Percentiles rank a stretch among this genome's conserved stretches.
Conservation (phyloP, 2,329 filamentous ascomycete genomes). For the Trichoderma citrinoviride region DNA sequence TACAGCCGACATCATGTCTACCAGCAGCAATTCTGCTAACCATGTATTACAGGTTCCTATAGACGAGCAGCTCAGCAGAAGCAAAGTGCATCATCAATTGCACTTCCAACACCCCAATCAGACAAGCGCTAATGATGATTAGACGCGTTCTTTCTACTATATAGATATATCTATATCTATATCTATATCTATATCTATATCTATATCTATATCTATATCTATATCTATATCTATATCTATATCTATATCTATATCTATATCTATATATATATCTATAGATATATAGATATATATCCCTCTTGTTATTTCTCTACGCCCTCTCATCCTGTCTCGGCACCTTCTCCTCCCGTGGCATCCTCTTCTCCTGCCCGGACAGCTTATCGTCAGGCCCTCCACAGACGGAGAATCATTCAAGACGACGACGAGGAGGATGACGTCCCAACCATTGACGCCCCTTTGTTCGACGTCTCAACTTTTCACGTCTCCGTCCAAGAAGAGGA, state of each 20-base stretch:
- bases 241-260: no score
- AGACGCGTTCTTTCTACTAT: no score
- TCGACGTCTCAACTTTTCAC: background rate
- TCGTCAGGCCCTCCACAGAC: background rate
- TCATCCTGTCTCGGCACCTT: no score
- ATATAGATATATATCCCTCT: no score
- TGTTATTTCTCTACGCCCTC: no score
- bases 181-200: no score
- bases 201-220: no score
- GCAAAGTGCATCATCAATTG: background rate
- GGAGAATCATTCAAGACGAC: background rate
- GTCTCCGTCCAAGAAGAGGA: background rate
- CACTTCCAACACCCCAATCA: background rate
- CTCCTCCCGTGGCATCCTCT: no score
- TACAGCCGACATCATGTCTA: background rate
- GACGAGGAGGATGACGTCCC: background rate
- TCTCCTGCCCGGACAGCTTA: background rate
- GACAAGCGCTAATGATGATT: background rate
- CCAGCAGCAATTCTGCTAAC: background rate
- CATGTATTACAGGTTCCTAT: background rate
- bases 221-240: no score
- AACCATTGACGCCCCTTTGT: background rate
- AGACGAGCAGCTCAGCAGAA: background rate
- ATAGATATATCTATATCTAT: no score
- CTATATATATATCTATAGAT: no score